Conservation (phyloP, 2,329 filamentous ascomycete genomes). For the Alternaria sp. region DNA sequence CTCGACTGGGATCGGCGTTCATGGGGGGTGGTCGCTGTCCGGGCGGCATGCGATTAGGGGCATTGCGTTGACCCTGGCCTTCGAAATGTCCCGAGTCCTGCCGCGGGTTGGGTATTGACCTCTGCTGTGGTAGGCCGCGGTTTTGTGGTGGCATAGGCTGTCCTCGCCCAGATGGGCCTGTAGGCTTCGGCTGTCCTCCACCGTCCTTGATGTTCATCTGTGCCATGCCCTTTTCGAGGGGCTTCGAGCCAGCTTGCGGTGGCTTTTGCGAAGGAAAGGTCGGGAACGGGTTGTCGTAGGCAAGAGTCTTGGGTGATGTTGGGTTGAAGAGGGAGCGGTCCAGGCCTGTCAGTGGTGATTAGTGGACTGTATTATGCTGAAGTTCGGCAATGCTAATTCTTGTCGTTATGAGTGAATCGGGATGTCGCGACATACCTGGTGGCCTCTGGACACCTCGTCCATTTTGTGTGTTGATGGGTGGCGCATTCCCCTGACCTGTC, state of each 20-base stretch:
- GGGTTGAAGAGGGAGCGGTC: slow-evolving; percentile 41
- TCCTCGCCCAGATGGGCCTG: slow-evolving; percentile 30
- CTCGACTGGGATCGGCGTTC: slow-evolving; percentile 22
- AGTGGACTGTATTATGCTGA: neutral
- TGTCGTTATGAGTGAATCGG: neutral
- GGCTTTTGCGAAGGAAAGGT: slow-evolving; percentile 49
- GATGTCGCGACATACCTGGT: slow-evolving; percentile 30
- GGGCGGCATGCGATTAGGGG: slow-evolving; percentile 31
- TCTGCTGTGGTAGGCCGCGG: slow-evolving; percentile 27
- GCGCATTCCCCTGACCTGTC: slow-evolving; percentile 31
- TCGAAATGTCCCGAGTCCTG: slow-evolving; percentile 47
- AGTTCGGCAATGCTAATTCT: neutral
- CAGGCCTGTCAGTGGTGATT: slow-evolving; percentile 28
- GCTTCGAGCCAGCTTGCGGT: slow-evolving; percentile 17
- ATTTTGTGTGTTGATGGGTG: slow-evolving; percentile 27
- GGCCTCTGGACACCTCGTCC: slow-evolving; percentile 34
- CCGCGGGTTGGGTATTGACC: slow-evolving; percentile 29
- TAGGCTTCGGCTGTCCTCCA: slow-evolving; percentile 19
- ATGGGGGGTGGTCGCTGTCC: slow-evolving; percentile 34
- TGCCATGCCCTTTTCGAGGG: slow-evolving; percentile 45
- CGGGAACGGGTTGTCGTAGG: slow-evolving; percentile 58
- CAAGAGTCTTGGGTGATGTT: slow-evolving; percentile 30
- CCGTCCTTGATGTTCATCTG: slow-evolving; percentile 41
- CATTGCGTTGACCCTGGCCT: slow-evolving; percentile 33
- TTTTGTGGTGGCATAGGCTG: slow-evolving; percentile 30